Evolutionary conservation across 306 rosid genomes (phyloP), one percentile per base, ranked within the genome.

Genomic region (Prunus mira): DNA sequence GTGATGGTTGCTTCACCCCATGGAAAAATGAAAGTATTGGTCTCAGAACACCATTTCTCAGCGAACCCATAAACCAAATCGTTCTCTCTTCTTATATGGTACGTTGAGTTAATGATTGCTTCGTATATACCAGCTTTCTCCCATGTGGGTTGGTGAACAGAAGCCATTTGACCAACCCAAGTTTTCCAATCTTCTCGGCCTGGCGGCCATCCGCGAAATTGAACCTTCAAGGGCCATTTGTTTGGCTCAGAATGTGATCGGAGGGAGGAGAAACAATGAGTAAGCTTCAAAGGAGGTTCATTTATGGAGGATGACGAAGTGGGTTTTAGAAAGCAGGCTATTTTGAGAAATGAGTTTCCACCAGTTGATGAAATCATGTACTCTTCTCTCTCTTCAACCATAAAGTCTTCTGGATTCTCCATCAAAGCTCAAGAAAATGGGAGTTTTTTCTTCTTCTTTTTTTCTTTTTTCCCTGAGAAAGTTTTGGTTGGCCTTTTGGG

Each of bases 1-100:
- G 91, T 89, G 71, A 89, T 79, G 0, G 91, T 83, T 12, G 89
- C 84, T 76, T 84, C 93, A 47, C 74, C 91, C 89, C 90, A 87
- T 0, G 85, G 81, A 27, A 87, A 89, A 30, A 85, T 34, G 12
- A 84, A 83, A 0, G 81, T 87, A 0, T 83, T 89, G 2, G 85
- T 85, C 46, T 74, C 12, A 27, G 69, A 30, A 75, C 85, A 65
- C 90, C 84, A 84, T 20, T 63, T 84, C 78, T 86, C 87, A 4
- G 76, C 79, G 71, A 86, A 50, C 67, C 78, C 82, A 76, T 32
- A 46, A 5, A 64, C 1, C 76, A 83, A 71, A 41, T 78, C 56
- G 1, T 65, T 34, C 6, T 81, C 27, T 75, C 45, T 81, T 9
- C 0, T 1, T 0, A 89, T 62, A 15, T 3, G 1, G 19, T 28